These are phyloP conservation scores for Chlorella sp. DNA, from an alignment of 139 green algal genomes.

Conservation along the genomic window DNA sequence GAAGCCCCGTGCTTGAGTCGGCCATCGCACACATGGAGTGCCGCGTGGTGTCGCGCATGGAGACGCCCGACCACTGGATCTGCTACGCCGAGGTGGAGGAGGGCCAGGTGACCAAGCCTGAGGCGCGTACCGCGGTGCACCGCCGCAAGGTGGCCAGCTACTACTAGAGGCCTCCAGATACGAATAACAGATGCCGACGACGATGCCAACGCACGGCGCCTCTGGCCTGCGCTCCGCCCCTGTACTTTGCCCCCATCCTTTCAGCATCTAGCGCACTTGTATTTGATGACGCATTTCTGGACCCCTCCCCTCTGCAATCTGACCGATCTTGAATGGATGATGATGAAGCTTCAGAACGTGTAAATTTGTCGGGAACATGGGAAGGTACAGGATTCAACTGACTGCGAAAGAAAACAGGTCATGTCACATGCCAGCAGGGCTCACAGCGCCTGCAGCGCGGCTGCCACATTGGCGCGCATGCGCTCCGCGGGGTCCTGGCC, in stretches of 20 bases:
- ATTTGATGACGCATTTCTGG: no score
- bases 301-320: no score
- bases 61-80: constrained; percentile 97
- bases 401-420: no score
- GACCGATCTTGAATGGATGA: no score
- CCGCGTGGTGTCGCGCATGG: constrained; percentile 88
- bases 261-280: no score
- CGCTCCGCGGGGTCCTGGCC: constrained; percentile 36
- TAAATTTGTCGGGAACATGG: no score
- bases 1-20: constrained; percentile 43
- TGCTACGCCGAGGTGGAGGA: constrained; percentile 85
- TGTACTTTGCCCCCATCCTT: no score
- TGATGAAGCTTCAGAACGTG: no score
- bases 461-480: constrained; percentile 43
- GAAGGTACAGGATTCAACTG: no score
- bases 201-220: no score
- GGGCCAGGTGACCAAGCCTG: constrained; percentile 79
- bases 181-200: no score
- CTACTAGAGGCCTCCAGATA: neutral
- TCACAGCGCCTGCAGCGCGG: constrained; percentile 40
- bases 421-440: neutral
- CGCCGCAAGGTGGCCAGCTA: constrained; percentile 79
- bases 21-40: constrained; percentile 93
- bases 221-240: no score
- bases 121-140: constrained; percentile 91